Evolutionary conservation across 75 land plant genomes (phyloP), one percentile per base, ranked within the genome.

Genomic region (Cunninghamia lanceolata): DNA sequence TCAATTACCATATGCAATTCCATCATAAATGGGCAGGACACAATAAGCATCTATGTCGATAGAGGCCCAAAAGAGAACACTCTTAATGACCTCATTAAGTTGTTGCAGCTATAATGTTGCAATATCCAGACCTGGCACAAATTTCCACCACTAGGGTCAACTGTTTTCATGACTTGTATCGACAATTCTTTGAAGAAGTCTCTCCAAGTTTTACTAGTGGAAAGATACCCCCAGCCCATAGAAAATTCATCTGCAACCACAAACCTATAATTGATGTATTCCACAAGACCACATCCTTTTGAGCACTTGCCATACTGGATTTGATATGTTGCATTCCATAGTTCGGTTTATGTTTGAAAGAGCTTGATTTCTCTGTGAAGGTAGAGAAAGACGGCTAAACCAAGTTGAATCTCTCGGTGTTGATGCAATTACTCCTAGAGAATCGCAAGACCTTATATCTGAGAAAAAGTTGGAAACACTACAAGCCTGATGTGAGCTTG

Each of bases 401-500:
- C 8, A 46, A 42, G 46, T 4, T 42, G 32, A 42, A 42, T 42
- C n/a, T 80, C 45, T 34, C 2, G 15, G 45, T 45, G 45, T 46
- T 21, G 47, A 80, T 14, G 28, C 50, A 3, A 38, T 4, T 73
- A 32, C 75, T 73, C 36, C 75, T 28, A 0, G 47, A 80, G 45
- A 80, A n/a, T 40, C 9, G 82, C 15, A 43, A 28, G 19, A 25
- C 50, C 82, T 80, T 45, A 43, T 43, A 80, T 80, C 47, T 21
- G 82, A 80, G 46, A 2, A 40, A 10, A 25, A 42, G 46, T 32
- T 43, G 47, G 82, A n/a, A 80, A 42, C 43, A 80, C 46, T 43
- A 4, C 14, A 10, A 9, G 30, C n/a, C 91, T 1, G 87, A 77
- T 0, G 83, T 15, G 42, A 89, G 34, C 88, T 88, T 92, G 36